Conservation (phyloP, 2,329 filamentous ascomycete species). For the Thelonectria olida region DNA sequence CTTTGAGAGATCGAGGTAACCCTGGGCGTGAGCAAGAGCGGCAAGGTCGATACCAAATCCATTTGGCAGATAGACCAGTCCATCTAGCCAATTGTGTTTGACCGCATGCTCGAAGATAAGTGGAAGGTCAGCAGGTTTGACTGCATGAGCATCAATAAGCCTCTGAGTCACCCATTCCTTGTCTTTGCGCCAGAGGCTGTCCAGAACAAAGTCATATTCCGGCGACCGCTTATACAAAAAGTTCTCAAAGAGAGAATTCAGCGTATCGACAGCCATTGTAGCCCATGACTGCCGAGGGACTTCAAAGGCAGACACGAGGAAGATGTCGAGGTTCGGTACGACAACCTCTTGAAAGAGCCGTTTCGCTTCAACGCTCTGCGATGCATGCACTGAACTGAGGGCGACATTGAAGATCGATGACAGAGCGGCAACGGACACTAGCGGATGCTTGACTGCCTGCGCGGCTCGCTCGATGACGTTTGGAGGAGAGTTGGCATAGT, state of each 20-base stretch:
- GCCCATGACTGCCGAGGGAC: constrained; percentile 80
- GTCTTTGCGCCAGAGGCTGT: constrained; percentile 92
- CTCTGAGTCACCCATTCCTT: constrained; percentile 85
- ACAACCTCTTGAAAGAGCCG: constrained; percentile 73
- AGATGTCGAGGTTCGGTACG: constrained; percentile 79
- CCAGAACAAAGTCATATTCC: constrained; percentile 87
- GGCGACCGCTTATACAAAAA: constrained; percentile 83
- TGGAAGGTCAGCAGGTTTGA: constrained; percentile 65
- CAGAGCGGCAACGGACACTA: constrained; percentile 88
- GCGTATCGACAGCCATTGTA: constrained; percentile 75
- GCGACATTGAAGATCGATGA: constrained; percentile 73
- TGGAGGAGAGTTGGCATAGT: constrained; percentile 60
- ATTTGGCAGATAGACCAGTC: constrained; percentile 79
- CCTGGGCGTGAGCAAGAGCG: constrained; percentile 83
- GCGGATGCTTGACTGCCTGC: constrained; percentile 80
- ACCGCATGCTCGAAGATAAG: constrained; percentile 70
- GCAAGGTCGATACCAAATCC: constrained; percentile 90
- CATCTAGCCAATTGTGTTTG: constrained; percentile 85
- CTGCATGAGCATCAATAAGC: constrained; percentile 83
- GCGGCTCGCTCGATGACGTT: constrained; percentile 63
- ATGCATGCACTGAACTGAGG: constrained; percentile 68
- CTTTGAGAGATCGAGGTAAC: constrained; percentile 79
- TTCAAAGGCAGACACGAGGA: constrained; percentile 80
- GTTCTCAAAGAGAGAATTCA: constrained; percentile 81
- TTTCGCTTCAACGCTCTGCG: constrained; percentile 70